Evolutionary conservation across 495 filamentous ascomycete genomes (phyloP), one percentile per base, ranked within the genome.

Genomic region (Terfezia boudieri): DNA sequence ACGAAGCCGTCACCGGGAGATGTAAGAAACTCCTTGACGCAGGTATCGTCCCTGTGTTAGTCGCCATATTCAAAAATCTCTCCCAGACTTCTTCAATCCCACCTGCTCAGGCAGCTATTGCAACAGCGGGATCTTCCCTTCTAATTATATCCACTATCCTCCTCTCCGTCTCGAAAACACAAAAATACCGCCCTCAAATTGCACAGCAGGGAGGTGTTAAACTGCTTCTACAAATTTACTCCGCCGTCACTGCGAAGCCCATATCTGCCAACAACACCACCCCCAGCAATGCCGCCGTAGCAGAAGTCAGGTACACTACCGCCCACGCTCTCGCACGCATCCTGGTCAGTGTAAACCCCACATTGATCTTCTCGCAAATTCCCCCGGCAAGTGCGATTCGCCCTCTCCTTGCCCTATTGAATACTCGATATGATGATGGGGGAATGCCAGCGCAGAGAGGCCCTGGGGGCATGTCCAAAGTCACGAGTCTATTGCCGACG

Each of bases 131-230:
- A 20, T 46, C 41, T 14, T 14, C 14, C 41, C 41, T 46, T 14
- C 12, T 2, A 14, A 74, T 83, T 17, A 77, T 90, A 41, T 71
- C 84, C 22, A 76, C 76, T 50, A 89, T 95, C 57, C 64, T 96
- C 32, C 74, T 82, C 54, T 77, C 83, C 2, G 71, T 98, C 23
- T 80, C 86, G 16, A 75, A 80, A 58, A 77, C 76, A 2, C 69
- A 74, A n/a, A 76, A 77, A 55, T 71, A 84, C 57, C 77, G 92
- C 32, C 84, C 83, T 9, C 73, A 73, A 32, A 75, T 96, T 32
- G 83, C 87, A 16, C 90, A 96, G 59, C 87, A 94, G 70, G 90
- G 92, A 16, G 86, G 82, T 11, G 75, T 94, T 17, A 92, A 86
- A 59, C 74, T 94, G 2, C 73, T 95, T 23, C 74, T 94, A 51